Evolutionary conservation across 805 yeast genomes (phyloP).

Genomic region (Cyberlindnera japonica): DNA sequence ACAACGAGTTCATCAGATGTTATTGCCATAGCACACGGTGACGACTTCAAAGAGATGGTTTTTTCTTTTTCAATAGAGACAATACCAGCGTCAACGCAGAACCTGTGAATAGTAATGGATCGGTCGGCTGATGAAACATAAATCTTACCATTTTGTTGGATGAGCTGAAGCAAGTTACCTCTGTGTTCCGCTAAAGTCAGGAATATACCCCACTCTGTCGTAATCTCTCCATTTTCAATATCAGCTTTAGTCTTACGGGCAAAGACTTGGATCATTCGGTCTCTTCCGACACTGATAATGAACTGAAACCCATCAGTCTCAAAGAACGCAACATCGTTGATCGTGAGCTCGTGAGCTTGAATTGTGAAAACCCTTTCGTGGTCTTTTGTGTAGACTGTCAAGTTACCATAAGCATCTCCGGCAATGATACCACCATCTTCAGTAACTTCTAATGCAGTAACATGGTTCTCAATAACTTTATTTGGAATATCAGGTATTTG

Average conservation of each 20-base stretch:
- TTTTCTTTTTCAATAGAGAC: slow-evolving; percentile 36
- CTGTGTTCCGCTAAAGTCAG: slow-evolving; percentile 61
- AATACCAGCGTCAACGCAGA: slow-evolving; percentile 23
- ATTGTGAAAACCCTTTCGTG: slow-evolving; percentile 26
- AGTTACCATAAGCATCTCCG: slow-evolving; percentile 51
- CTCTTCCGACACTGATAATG: slow-evolving; percentile 51
- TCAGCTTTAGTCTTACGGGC: slow-evolving; percentile 17
- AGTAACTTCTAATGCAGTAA: slow-evolving; percentile 39
- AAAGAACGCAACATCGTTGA: slow-evolving; percentile 43
- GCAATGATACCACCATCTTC: slow-evolving; percentile 29
- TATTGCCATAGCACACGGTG: slow-evolving; percentile 44
- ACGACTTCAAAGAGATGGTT: slow-evolving; percentile 45
- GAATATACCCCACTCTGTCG: slow-evolving; percentile 43
- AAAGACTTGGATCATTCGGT: slow-evolving; percentile 59
- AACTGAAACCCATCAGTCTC: slow-evolving; percentile 28
- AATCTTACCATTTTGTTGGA: slow-evolving; percentile 30
- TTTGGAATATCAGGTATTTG: slow-evolving; percentile 25
- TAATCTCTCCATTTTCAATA: slow-evolving; percentile 20
- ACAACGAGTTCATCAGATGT: slow-evolving; percentile 40
- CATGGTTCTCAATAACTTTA: slow-evolving; percentile 37
- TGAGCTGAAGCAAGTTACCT: slow-evolving; percentile 45
- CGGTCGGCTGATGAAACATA: slow-evolving; percentile 61
- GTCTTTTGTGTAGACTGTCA: slow-evolving; percentile 22
- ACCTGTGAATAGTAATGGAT: slow-evolving; percentile 50
- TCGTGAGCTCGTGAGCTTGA: slow-evolving; percentile 49